A percentile compares a stretch with the other conserved stretches of the same genome.
phyloP scores from a whole-genome alignment of 106 monocot species.

The Dendrobium nobile region DNA sequence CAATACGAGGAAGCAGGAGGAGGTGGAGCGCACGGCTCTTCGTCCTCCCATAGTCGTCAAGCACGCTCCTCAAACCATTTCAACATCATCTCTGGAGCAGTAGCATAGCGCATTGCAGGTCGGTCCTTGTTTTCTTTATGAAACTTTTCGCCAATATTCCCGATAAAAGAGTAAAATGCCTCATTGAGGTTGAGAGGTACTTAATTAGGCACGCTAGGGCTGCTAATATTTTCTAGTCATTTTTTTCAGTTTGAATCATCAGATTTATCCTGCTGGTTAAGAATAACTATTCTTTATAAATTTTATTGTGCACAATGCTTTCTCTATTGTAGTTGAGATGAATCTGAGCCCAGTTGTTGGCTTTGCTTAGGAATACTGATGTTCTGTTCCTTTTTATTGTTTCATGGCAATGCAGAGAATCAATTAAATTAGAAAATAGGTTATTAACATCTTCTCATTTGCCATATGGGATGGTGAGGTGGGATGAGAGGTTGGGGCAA shows the following conservation, averaged over 20 bases:
- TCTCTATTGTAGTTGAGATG: not conserved
- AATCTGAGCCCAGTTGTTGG: not conserved
- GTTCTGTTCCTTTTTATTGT: not conserved
- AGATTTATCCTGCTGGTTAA: not conserved
- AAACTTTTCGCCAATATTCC: not conserved
- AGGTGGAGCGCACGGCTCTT: slow-evolving; percentile 44
- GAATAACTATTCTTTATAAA: not conserved
- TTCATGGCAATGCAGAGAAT: not conserved
- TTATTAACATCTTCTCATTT: not conserved
- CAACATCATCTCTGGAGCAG: not conserved
- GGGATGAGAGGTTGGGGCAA: no score
- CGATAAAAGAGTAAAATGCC: not conserved
- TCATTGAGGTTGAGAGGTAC: not conserved
- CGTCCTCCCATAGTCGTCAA: slow-evolving; percentile 78
- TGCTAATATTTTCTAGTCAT: not conserved
- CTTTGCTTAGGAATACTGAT: not conserved
- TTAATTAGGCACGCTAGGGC: not conserved
- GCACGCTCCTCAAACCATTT: slow-evolving; percentile 27
- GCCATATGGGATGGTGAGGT: no score
- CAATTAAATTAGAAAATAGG: not conserved
- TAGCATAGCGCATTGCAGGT: not conserved
- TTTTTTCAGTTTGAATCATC: not conserved
- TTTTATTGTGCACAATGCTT: not conserved
- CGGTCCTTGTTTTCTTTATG: not conserved
- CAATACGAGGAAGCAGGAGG: slow-evolving; percentile 64